Percentiles rank a stretch among this genome's conserved stretches.
These are phyloP conservation scores for Petrea volubilis DNA, from an alignment of 257 asterid genomes.

Conservation along the genomic window DNA sequence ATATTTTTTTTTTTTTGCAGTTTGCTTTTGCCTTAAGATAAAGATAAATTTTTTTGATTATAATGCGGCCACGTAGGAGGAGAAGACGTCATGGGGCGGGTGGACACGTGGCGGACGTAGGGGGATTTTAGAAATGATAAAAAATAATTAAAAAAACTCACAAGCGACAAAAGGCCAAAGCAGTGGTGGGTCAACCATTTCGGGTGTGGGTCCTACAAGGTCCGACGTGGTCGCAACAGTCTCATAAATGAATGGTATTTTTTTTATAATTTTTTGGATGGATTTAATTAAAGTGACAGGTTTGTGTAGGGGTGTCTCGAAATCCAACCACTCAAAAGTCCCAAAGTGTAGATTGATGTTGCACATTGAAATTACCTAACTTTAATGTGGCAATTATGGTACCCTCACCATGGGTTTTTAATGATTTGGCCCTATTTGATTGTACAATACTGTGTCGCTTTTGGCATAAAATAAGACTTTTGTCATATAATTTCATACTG, in stretches of 20 bases:
- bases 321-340: not conserved
- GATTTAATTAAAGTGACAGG: constrained; percentile 31
- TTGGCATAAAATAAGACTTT: not conserved
- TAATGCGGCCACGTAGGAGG: constrained; percentile 48
- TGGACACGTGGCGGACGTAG: constrained; percentile 43
- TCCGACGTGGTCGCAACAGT: constrained; percentile 38
- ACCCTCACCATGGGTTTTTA: not conserved
- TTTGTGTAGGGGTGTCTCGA: constrained; percentile 5
- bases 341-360: not conserved
- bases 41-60: constrained; percentile 22
- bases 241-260: constrained; percentile 20
- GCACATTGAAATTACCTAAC: constrained; percentile 27
- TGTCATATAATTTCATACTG: not conserved
- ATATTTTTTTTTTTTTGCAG: not conserved
- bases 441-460: not conserved
- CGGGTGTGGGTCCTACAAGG: constrained; percentile 20
- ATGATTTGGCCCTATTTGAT: not conserved
- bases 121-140: constrained; percentile 23
- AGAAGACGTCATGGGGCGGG: constrained; percentile 16
- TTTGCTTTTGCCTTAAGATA: constrained; percentile 6
- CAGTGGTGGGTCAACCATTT: constrained; percentile 46
- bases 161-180: constrained; percentile 46
- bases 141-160: not conserved
- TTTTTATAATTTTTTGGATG: not conserved
- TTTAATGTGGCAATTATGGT: not conserved